Evolutionary conservation across 768 basidiomycete genomes (phyloP).

Genomic region (Naganishia randhawae): DNA sequence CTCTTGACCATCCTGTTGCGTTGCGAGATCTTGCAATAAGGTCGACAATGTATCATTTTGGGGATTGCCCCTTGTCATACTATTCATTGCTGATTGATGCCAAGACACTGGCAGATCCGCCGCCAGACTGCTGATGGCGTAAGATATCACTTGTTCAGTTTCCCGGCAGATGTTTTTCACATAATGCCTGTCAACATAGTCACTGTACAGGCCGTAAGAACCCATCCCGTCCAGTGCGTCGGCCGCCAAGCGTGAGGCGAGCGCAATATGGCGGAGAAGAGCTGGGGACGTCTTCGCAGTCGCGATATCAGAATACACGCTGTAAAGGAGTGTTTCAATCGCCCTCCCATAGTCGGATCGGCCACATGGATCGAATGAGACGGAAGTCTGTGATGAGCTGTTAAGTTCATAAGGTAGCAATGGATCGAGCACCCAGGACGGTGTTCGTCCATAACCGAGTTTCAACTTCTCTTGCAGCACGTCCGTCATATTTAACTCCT

Average conservation of each 20-base stretch:
- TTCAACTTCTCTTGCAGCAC: neutral
- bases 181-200: conserved; percentile 51
- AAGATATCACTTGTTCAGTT: conserved; percentile 51
- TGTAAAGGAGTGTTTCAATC: conserved; percentile 58
- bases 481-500: neutral
- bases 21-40: conserved; percentile 28
- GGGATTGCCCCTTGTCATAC: conserved; percentile 6
- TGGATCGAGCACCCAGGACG: conserved; percentile 57
- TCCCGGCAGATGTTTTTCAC: conserved; percentile 9
- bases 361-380: conserved; percentile 55
- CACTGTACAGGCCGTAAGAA: conserved; percentile 54
- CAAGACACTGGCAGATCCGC: conserved; percentile 55
- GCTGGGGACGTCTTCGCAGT: conserved; percentile 61
- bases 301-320: conserved; percentile 62
- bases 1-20: conserved; percentile 29
- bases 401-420: conserved; percentile 41
- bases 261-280: conserved; percentile 67
- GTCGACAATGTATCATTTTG: conserved; percentile 36
- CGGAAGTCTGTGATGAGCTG: conserved; percentile 19
- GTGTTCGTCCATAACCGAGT: conserved; percentile 16
- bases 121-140: conserved; percentile 58
- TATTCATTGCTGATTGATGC: conserved; percentile 53
- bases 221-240: conserved; percentile 62
- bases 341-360: conserved; percentile 65
- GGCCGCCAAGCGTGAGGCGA: conserved; percentile 61